Conservation (phyloP, 495 filamentous ascomycete species). For the Cercophora scortea region DNA sequence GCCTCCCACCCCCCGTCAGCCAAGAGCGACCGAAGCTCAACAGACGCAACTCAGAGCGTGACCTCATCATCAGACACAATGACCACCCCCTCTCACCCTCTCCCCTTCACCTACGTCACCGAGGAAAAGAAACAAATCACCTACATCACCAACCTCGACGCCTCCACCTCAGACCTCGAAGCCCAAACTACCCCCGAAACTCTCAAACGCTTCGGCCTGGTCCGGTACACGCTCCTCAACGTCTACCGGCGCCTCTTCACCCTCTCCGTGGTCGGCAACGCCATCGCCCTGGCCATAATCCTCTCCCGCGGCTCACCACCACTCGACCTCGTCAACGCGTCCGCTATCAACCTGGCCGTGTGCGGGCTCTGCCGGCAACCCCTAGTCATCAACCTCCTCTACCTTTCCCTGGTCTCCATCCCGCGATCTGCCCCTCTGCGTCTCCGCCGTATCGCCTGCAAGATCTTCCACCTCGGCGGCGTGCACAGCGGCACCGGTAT, state of each 20-base stretch:
- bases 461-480: conserved; percentile 71
- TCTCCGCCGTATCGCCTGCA: conserved; percentile 57
- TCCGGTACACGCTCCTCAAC: conserved; percentile 23
- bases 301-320: conserved; percentile 13
- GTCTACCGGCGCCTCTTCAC: conserved; percentile 27
- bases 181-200: conserved; percentile 1
- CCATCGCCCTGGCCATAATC: conserved; percentile 21
- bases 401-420: conserved; percentile 44
- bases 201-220: conserved; percentile 17
- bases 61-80: too few species aligned
- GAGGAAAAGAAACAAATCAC: background rate
- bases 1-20: too few species aligned
- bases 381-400: conserved; percentile 64
- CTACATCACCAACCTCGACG: background rate
- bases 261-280: conserved; percentile 22
- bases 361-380: conserved; percentile 60
- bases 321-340: conserved; percentile 26
- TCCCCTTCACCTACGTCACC: background rate
- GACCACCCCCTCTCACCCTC: background rate
- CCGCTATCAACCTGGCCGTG: conserved; percentile 38
- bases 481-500: conserved; percentile 66
- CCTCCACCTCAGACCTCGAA: background rate
- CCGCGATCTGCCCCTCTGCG: conserved; percentile 56
- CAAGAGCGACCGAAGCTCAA: too few species aligned
- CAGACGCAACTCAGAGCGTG: too few species aligned